Evolutionary conservation across 148 eudicot genomes (phyloP), one percentile per base, ranked within the genome.

Genomic region (Camellia lanceoleosa): DNA sequence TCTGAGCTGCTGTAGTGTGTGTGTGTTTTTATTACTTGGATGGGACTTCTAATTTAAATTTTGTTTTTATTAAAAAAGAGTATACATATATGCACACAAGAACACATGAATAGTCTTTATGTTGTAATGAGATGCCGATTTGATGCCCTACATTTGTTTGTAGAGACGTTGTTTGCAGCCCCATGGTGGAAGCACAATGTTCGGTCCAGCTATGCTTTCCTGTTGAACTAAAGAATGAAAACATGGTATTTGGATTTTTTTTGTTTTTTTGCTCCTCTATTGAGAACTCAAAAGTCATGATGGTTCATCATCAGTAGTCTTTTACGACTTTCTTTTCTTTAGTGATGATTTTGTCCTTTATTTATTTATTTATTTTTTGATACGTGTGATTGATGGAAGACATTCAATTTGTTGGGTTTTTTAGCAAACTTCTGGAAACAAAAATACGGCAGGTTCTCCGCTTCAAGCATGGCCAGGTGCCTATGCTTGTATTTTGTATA

Each of bases 131-230:
- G 63, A 71, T 62, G 78, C 52, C 74, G 38, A n/a, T 68, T 44
- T 70, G 56, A 84, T 67, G 43, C 73, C 44, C n/a, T 77, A 43
- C 30, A 49, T 87, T 64, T 80, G 54, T 44, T 78, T 90, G 87
- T 84, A 94, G 98, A 86, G 98, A 94, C 87, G 85, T 91, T 89
- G 98, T 94, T 68, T 85, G 84, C 67, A 92, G 97, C 84, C 97
- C 95, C 73, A 94, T 94, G 98, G 95, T 92, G 82, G 97, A 94
- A 88, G 98, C 94, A 61, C 98, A 94, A 73, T 94, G 98, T 87
- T 92, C 90, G 5, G 98, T 92, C 72, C 98, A 94, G 82, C 82
- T 94, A 71, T 90, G 94, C 88, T 89, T 92, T 80, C 92, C 92
- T 44, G 89, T 92, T 15, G 90, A 90, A 85, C 88, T 94, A 71